Evolutionary conservation across 164 flowering plant genomes (phyloP).

Genomic region (Nymphaea thermarum): DNA sequence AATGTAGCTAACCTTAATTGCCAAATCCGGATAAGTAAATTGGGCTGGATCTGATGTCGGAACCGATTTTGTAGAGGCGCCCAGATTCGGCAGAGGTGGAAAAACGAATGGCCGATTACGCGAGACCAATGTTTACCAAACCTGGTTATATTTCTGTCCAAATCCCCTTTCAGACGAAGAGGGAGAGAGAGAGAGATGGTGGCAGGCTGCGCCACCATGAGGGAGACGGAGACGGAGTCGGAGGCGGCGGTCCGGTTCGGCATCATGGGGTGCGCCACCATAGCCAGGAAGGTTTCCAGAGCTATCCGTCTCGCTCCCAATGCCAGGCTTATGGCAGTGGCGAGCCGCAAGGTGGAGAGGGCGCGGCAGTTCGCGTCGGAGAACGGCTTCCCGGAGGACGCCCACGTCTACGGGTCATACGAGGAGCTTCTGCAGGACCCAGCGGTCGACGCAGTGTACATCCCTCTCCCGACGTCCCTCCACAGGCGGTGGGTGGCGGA

Average conservation of each 20-base stretch:
- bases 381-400: conserved; percentile 34
- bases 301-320: conserved; percentile 46
- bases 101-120: too few species aligned
- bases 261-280: conserved; percentile 49
- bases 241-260: conserved; percentile 28
- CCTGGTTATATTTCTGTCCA: too few species aligned
- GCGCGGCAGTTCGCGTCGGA: conserved; percentile 33
- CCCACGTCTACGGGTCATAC: conserved; percentile 47
- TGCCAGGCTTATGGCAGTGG: conserved; percentile 37
- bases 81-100: too few species aligned
- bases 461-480: conserved; percentile 51
- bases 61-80: too few species aligned
- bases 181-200: too few species aligned
- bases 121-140: too few species aligned
- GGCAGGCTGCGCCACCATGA: neutral
- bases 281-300: conserved; percentile 45
- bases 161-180: too few species aligned
- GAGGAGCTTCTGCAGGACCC: conserved; percentile 53
- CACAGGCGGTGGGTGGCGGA: conserved; percentile 45
- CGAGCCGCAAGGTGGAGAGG: conserved; percentile 52
- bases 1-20: too few species aligned
- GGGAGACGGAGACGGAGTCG: conserved; percentile 11
- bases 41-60: too few species aligned
- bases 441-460: conserved; percentile 50
- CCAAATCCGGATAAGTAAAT: too few species aligned